Evolutionary conservation across 208 protist genomes (phyloP).

Genomic region (Acanthamoeba castellanii): DNA sequence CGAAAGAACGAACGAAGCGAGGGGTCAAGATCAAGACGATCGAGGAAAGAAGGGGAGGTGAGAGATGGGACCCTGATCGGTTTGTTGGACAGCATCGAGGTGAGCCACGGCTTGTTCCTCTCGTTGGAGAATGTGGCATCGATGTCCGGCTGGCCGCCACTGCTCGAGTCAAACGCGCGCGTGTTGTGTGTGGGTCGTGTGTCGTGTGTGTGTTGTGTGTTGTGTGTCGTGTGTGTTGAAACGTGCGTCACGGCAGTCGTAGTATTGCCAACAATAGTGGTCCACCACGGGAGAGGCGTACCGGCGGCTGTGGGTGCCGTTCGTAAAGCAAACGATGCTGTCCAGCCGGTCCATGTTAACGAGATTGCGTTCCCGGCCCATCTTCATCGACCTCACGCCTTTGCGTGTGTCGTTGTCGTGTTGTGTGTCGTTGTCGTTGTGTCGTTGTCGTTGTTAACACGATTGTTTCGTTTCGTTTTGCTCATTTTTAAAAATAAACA

Average conservation of each 20-base stretch:
- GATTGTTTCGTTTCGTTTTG: too few relatives aligned
- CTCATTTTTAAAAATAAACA: too few relatives aligned
- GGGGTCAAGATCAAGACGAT: too few relatives aligned
- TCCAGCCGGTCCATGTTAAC: not conserved
- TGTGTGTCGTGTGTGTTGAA: too few relatives aligned
- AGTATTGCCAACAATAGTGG: not conserved
- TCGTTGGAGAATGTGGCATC: not conserved
- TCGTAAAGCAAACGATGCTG: not conserved
- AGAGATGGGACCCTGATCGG: not conserved
- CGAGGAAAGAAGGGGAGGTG: too few relatives aligned
- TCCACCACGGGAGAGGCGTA: not conserved
- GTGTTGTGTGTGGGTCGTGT: too few relatives aligned
- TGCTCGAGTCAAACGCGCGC: not conserved
- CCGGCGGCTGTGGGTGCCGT: not conserved
- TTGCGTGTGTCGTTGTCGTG: not conserved
- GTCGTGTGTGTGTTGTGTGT: too few relatives aligned
- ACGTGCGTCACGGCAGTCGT: not conserved
- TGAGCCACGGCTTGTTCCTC: not conserved
- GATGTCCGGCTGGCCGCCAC: not conserved
- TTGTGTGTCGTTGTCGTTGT: not conserved
- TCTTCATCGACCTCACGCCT: not conserved
- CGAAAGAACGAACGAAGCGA: too few relatives aligned
- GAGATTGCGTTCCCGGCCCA: not conserved
- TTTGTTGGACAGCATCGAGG: not conserved
- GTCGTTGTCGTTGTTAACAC: too few relatives aligned